Percentiles rank a stretch among this genome's conserved stretches.
Evolutionary conservation across 805 yeast genomes (phyloP).

Genomic region (Ogataea nonfermentans): DNA sequence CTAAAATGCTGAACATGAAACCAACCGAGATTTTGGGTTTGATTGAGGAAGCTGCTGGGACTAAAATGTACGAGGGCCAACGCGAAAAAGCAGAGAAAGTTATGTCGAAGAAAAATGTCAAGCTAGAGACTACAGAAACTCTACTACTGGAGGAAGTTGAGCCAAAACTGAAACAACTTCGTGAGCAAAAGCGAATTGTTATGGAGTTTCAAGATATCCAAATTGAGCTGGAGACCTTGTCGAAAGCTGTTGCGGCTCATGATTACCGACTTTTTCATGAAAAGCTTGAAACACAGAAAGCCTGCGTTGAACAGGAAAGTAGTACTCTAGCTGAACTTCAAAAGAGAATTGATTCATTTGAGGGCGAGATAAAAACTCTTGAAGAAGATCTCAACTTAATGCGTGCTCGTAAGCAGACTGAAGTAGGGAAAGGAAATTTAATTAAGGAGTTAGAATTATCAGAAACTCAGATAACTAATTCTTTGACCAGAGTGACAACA

Average conservation of each 20-base stretch:
- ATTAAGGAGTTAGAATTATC: constrained; percentile 56
- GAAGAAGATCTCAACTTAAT: constrained; percentile 58
- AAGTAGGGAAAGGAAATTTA: constrained; percentile 57
- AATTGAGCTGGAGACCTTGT: constrained; percentile 70
- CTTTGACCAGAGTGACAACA: constrained; percentile 66
- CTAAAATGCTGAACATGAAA: constrained; percentile 95
- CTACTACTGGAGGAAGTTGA: constrained; percentile 84
- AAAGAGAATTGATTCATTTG: constrained; percentile 43
- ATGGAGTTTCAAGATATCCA: constrained; percentile 85
- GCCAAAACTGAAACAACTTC: constrained; percentile 80
- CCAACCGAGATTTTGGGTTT: constrained; percentile 85
- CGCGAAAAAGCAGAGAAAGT: constrained; percentile 89
- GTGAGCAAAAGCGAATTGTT: constrained; percentile 78
- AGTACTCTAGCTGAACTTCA: constrained; percentile 41
- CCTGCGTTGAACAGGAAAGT: constrained; percentile 42
- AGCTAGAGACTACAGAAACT: constrained; percentile 71
- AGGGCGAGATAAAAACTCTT: constrained; percentile 55
- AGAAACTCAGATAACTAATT: constrained; percentile 59
- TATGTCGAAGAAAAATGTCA: constrained; percentile 86
- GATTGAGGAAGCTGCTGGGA: constrained; percentile 98
- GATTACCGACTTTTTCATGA: constrained; percentile 51
- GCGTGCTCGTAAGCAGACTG: constrained; percentile 52
- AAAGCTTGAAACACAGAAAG: constrained; percentile 43
- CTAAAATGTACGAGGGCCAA: constrained; percentile 91
- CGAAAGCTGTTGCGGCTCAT: constrained; percentile 74